Evolutionary conservation across 2,329 filamentous ascomycete species (phyloP), one percentile per base, ranked within the genome.

Genomic region (Hypoxylon sp.): DNA sequence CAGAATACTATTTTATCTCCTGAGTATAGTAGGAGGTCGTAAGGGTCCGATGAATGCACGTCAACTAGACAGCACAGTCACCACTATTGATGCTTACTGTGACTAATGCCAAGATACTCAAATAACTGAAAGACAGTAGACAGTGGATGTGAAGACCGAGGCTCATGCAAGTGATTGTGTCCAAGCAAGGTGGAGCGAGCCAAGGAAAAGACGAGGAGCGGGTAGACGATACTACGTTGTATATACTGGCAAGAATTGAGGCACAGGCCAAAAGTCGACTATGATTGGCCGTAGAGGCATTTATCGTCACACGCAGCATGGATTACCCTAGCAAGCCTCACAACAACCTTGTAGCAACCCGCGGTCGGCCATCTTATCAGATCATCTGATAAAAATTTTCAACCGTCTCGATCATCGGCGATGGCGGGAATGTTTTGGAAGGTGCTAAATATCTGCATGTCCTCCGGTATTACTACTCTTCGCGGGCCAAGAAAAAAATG

Each of bases 351-450:
- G 48, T 22, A 31, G 14, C 14, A 26, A 50, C 73, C 73, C 69
- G 13, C 67, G 47, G 47, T 58, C 55, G 53, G 26, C 48, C 59
- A 69, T 72, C 66, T 70, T 69, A 73, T 73, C 72, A 67, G 72
- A 74, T 73, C 13, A 74, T 74, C 72, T 69, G 71, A 74, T 71
- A 71, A 69, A 71, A 70, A 63, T 52, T 72, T 71, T 61, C 61
- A 37, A 35, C 13, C 22, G 17, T 59, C 47, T 50, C 48, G 48
- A 64, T 62, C 51, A 42, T 59, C 53, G 35, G 53, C 19, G 29
- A 44, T 24, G 14, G 47, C 17, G 57, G 50, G 17, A 33, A 42
- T 50, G 13, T 60, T 59, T 63, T 46, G 53, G 67, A 70, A 67
- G 69, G 60, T 48, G 44, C 22, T 31, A 57, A 53, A 54, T 52